A percentile compares a stretch with the other conserved stretches of the same genome.
Conservation (phyloP, 192 early-diverging fungal genomes). For the Powellomyces hirtus region DNA sequence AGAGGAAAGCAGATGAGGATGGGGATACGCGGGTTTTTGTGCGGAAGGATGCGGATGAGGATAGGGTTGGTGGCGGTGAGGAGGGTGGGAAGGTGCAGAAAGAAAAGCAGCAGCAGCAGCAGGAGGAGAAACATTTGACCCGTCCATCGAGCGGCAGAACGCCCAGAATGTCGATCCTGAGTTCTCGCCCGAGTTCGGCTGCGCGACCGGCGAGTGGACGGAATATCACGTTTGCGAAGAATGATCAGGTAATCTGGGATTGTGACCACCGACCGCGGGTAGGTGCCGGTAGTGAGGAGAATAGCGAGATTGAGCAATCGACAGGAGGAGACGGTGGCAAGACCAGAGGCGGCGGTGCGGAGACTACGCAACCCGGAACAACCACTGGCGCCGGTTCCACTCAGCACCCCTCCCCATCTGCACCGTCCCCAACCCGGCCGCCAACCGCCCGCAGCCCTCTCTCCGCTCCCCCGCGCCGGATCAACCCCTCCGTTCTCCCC, state of each 20-base stretch:
- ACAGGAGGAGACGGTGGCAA: background rate
- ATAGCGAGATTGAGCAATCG: background rate
- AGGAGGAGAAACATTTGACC: background rate
- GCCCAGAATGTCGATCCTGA: background rate
- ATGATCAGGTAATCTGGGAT: background rate
- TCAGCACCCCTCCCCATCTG: background rate
- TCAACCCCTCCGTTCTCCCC: background rate
- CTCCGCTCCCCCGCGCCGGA: background rate
- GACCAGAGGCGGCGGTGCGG: background rate
- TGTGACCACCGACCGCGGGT: background rate
- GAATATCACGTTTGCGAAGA: conserved; percentile 4
- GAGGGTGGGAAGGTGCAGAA: too few species aligned
- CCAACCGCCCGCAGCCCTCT: background rate
- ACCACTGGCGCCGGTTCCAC: background rate
- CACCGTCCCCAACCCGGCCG: background rate
- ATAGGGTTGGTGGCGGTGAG: background rate
- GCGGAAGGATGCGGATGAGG: background rate
- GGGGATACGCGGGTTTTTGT: background rate
- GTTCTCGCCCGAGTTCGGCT: conserved; percentile 2
- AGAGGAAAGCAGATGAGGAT: background rate
- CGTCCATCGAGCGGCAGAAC: background rate
- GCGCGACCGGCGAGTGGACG: background rate
- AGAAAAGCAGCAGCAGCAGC: too few species aligned
- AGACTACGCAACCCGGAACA: background rate
- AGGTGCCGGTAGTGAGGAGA: background rate